These are phyloP conservation scores for Colletotrichum brevisporum DNA, from an alignment of 2,329 filamentous ascomycete species.

Conservation along the genomic window DNA sequence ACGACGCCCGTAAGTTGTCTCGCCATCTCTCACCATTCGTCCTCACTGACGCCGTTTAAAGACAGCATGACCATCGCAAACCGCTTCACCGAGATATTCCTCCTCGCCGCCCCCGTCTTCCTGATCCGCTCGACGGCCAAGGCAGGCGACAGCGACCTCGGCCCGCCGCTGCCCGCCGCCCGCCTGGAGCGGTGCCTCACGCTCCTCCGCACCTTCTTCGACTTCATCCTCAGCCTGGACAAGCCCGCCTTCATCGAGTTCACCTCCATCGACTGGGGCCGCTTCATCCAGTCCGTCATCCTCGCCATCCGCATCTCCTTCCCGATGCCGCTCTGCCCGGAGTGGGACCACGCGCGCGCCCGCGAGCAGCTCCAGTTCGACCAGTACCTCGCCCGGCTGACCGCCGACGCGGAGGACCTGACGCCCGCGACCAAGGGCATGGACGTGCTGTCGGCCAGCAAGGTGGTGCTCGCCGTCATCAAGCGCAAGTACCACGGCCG, in stretches of 20 bases:
- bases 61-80: slow-evolving; percentile 30
- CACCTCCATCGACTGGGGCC: slow-evolving; percentile 58
- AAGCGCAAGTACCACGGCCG: slow-evolving; percentile 61
- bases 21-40: slow-evolving; percentile 45
- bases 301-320: slow-evolving; percentile 63
- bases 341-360: slow-evolving; percentile 53
- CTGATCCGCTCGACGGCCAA: slow-evolving; percentile 22
- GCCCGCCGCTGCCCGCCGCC: slow-evolving; percentile 38
- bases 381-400: slow-evolving; percentile 55
- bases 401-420: slow-evolving; percentile 43
- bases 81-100: slow-evolving; percentile 54
- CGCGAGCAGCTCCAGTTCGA: slow-evolving; percentile 57
- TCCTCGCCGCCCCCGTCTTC: slow-evolving; percentile 54
- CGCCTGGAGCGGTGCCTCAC: slow-evolving; percentile 44
- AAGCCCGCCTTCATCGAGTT: slow-evolving; percentile 53
- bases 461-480: slow-evolving; percentile 61
- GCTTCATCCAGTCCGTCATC: slow-evolving; percentile 57
- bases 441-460: slow-evolving; percentile 61
- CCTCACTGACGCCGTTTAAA: slow-evolving; percentile 27
- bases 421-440: slow-evolving; percentile 49
- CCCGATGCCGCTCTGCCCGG: slow-evolving; percentile 53
- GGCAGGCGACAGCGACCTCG: slow-evolving; percentile 35
- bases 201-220: slow-evolving; percentile 50
- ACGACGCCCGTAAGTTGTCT: slow-evolving; percentile 41
- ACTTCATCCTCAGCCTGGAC: slow-evolving; percentile 49